These are phyloP conservation scores for Nematocida minor DNA, from an alignment of 371 early-diverging fungal genomes.

Conservation along the genomic window DNA sequence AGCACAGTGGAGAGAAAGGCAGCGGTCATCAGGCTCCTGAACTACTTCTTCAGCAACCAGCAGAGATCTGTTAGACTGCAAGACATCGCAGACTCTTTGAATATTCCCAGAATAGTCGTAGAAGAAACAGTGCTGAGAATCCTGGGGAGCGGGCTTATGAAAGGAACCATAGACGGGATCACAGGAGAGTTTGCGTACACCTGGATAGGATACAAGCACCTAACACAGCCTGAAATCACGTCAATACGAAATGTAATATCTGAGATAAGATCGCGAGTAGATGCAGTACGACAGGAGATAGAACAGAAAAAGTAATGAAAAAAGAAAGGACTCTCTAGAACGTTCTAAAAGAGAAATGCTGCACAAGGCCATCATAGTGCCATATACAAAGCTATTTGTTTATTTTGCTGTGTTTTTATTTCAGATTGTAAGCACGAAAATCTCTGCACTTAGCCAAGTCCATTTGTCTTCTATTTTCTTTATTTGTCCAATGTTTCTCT, in stretches of 20 bases:
- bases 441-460: too few species aligned
- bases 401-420: too few species aligned
- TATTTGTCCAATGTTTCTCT: too few species aligned
- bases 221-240: slow-evolving; percentile 1
- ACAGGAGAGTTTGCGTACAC: slow-evolving; percentile 19
- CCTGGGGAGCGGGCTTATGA: slow-evolving; percentile 30
- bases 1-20: slow-evolving; percentile 12
- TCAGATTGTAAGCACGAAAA: too few species aligned
- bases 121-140: slow-evolving; percentile 19
- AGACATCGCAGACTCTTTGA: slow-evolving; percentile 1
- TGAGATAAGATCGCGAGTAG: slow-evolving; percentile 8
- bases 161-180: slow-evolving; percentile 41
- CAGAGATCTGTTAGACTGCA: slow-evolving; percentile 13
- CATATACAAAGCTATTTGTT: too few species aligned
- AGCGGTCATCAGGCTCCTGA: slow-evolving; percentile 14
- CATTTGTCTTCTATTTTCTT: too few species aligned
- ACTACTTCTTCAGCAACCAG: slow-evolving; percentile 45
- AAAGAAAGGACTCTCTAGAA: too few species aligned
- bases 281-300: background rate
- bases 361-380: too few species aligned
- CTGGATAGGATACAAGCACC: slow-evolving; percentile 49
- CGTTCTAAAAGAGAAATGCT: too few species aligned
- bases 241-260: background rate
- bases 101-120: background rate
- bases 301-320: too few species aligned